Percentiles rank a stretch among this genome's conserved stretches.
These are phyloP conservation scores for Ceratocystis lukuohia DNA, from an alignment of 2,329 filamentous ascomycete species.

Conservation along the genomic window DNA sequence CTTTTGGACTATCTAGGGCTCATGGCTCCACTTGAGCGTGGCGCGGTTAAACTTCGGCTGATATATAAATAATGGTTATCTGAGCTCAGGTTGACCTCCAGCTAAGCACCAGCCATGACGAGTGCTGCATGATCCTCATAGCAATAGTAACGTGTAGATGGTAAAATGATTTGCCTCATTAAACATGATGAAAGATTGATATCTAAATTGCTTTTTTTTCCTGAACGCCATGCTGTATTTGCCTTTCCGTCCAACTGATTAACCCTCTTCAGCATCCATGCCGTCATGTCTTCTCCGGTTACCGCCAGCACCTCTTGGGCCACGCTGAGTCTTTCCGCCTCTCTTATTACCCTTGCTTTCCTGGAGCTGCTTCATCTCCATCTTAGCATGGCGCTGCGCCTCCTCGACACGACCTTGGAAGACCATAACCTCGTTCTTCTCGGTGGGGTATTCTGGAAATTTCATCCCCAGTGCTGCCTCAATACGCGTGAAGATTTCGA, in stretches of 20 bases:
- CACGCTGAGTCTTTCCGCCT: constrained; percentile 33
- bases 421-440: constrained; percentile 75
- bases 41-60: constrained; percentile 9
- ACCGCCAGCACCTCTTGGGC: constrained; percentile 25
- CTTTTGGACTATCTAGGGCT: constrained; percentile 14
- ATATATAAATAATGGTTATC: neutral
- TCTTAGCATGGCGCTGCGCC: constrained; percentile 65
- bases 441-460: constrained; percentile 52
- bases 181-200: constrained; percentile 4
- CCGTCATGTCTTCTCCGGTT: constrained; percentile 38
- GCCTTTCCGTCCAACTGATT: constrained; percentile 16
- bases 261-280: constrained; percentile 68
- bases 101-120: too few species aligned
- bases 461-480: constrained; percentile 72
- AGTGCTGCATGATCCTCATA: neutral
- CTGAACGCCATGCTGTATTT: constrained; percentile 1
- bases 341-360: constrained; percentile 51
- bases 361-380: constrained; percentile 67
- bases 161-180: neutral
- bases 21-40: neutral
- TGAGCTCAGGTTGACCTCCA: neutral
- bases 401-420: constrained; percentile 67
- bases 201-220: neutral
- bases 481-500: constrained; percentile 67
- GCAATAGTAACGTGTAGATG: neutral